Conservation (phyloP, 1,284 basidiomycete species). For the Microbotryum intermedium region DNA sequence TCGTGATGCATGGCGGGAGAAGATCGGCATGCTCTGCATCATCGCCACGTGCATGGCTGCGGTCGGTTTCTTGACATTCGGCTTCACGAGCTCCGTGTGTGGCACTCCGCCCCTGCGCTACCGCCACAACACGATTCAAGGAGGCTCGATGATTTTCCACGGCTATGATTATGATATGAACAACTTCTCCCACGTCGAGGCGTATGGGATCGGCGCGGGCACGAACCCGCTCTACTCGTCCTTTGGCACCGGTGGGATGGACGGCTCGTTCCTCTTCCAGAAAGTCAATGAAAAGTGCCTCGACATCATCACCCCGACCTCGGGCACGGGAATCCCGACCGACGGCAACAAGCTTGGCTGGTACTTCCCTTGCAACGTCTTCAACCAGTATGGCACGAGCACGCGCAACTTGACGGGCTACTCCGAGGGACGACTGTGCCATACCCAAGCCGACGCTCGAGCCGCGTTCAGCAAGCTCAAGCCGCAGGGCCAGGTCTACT, state of each 20-base stretch:
- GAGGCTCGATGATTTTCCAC: slow-evolving; percentile 80
- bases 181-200: slow-evolving; percentile 69
- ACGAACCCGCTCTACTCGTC: slow-evolving; percentile 74
- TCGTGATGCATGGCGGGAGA: slow-evolving; percentile 95
- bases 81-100: slow-evolving; percentile 94
- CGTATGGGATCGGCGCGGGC: slow-evolving; percentile 56
- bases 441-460: slow-evolving; percentile 54
- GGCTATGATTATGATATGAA: slow-evolving; percentile 88
- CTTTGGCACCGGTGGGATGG: slow-evolving; percentile 73
- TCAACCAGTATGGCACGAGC: slow-evolving; percentile 60
- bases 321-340: slow-evolving; percentile 58
- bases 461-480: slow-evolving; percentile 46
- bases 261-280: slow-evolving; percentile 91
- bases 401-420: slow-evolving; percentile 62
- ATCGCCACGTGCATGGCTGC: slow-evolving; percentile 74
- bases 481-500: slow-evolving; percentile 78
- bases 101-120: slow-evolving; percentile 72
- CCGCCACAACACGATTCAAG: slow-evolving; percentile 66
- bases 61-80: slow-evolving; percentile 97
- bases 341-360: slow-evolving; percentile 50
- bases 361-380: slow-evolving; percentile 95
- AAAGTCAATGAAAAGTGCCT: slow-evolving; percentile 74
- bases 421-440: slow-evolving; percentile 59
- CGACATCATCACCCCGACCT: slow-evolving; percentile 62
- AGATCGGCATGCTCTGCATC: slow-evolving; percentile 84